These are phyloP conservation scores for Fallopia convolvulus DNA, from an alignment of 148 eudicot genomes.

Conservation along the genomic window DNA sequence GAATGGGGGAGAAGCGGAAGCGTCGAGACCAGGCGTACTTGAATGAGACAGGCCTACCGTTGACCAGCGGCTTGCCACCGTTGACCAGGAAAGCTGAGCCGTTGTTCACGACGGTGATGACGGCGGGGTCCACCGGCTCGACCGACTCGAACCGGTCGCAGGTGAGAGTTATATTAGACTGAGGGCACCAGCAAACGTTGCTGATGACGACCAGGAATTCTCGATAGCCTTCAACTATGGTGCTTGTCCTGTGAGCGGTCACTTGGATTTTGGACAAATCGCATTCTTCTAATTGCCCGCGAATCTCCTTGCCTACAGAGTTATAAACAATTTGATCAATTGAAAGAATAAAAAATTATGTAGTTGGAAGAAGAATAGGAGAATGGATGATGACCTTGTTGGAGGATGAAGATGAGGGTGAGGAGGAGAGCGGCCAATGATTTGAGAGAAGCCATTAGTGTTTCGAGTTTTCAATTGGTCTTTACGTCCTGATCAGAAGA, in stretches of 20 bases:
- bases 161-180: constrained; percentile 6
- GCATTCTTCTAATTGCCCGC: constrained; percentile 1
- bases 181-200: constrained; percentile 10
- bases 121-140: not conserved
- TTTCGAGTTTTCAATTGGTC: not conserved
- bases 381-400: not conserved
- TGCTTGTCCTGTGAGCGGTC: not conserved
- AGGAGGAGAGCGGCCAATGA: not conserved
- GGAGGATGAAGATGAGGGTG: not conserved
- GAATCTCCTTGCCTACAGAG: not conserved
- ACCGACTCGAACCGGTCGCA: not conserved
- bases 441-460: not conserved
- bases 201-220: not conserved
- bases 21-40: not conserved
- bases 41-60: constrained; percentile 5
- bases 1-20: not conserved
- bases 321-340: not conserved
- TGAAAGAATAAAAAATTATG: not conserved
- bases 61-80: not conserved
- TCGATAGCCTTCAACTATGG: not conserved
- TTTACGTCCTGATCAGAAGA: too few species aligned
- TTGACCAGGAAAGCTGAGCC: not conserved
- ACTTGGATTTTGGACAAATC: not conserved
- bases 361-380: not conserved
- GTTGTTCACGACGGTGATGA: not conserved